Evolutionary conservation across 768 basidiomycete genomes (phyloP).

Genomic region (Boletus sensibilis): DNA sequence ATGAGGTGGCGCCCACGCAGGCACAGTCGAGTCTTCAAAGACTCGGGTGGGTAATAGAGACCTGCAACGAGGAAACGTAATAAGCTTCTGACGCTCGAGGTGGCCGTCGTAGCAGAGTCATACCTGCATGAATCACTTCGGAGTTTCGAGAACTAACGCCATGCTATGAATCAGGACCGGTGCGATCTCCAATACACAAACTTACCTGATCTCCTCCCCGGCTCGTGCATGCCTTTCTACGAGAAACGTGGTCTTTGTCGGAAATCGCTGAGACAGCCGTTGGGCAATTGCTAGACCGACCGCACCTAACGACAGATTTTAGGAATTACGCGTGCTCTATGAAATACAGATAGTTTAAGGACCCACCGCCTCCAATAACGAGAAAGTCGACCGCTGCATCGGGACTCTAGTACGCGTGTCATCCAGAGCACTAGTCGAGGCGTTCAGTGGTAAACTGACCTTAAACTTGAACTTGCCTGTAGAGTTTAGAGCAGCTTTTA

Average conservation of each 20-base stretch:
- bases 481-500: slow-evolving; percentile 62
- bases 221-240: slow-evolving; percentile 73
- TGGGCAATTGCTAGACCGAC: slow-evolving; percentile 87
- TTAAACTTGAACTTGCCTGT: slow-evolving; percentile 60
- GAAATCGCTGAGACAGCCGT: slow-evolving; percentile 61
- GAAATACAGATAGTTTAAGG: background rate
- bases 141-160: slow-evolving; percentile 80
- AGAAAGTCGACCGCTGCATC: slow-evolving; percentile 78
- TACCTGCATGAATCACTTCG: slow-evolving; percentile 91
- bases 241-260: slow-evolving; percentile 69
- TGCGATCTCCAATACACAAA: background rate
- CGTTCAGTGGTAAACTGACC: slow-evolving; percentile 34
- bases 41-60: slow-evolving; percentile 78
- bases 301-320: slow-evolving; percentile 49
- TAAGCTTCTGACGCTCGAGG: background rate
- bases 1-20: slow-evolving; percentile 82
- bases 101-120: background rate
- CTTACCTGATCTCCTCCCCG: slow-evolving; percentile 85
- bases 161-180: background rate
- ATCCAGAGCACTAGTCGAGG: background rate
- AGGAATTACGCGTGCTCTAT: background rate
- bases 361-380: slow-evolving; percentile 80
- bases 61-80: slow-evolving; percentile 41
- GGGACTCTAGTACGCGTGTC: slow-evolving; percentile 46
- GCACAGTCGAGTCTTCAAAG: slow-evolving; percentile 84